Evolutionary conservation across 768 basidiomycete species (phyloP).

Genomic region (Zangia roseola): DNA sequence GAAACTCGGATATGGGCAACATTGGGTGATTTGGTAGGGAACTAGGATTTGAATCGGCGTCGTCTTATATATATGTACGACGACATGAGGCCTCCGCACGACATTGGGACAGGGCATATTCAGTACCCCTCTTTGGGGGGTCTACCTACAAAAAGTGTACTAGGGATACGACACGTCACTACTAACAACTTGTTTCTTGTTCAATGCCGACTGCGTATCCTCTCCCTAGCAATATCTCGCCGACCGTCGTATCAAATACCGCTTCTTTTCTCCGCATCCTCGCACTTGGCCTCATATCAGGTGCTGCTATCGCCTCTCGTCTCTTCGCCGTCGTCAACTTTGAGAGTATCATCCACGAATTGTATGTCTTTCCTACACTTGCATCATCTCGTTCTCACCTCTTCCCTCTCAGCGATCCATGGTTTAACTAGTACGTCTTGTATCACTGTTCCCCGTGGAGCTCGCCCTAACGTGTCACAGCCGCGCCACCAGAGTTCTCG

Average conservation of each 20-base stretch:
- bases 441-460: background rate
- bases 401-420: slow-evolving; percentile 70
- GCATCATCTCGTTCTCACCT: background rate
- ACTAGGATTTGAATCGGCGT: slow-evolving; percentile 27
- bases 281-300: slow-evolving; percentile 87
- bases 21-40: no score
- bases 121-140: slow-evolving; percentile 13
- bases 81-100: slow-evolving; percentile 34
- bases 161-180: no score
- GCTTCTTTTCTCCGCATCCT: slow-evolving; percentile 88
- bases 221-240: slow-evolving; percentile 67
- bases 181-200: no score
- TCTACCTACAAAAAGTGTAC: no score
- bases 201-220: slow-evolving; percentile 76
- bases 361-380: slow-evolving; percentile 53
- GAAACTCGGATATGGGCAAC: slow-evolving; percentile 53
- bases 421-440: slow-evolving; percentile 94
- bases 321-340: slow-evolving; percentile 97
- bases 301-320: slow-evolving; percentile 91
- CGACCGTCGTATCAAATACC: slow-evolving; percentile 79
- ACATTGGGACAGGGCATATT: slow-evolving; percentile 23
- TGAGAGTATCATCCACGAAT: slow-evolving; percentile 99
- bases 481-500: slow-evolving; percentile 89
- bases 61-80: slow-evolving; percentile 33
- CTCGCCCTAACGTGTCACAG: slow-evolving; percentile 38